phyloP scores from a whole-genome alignment of 371 early-diverging fungal genomes.

The Mucor plumbeus region DNA sequence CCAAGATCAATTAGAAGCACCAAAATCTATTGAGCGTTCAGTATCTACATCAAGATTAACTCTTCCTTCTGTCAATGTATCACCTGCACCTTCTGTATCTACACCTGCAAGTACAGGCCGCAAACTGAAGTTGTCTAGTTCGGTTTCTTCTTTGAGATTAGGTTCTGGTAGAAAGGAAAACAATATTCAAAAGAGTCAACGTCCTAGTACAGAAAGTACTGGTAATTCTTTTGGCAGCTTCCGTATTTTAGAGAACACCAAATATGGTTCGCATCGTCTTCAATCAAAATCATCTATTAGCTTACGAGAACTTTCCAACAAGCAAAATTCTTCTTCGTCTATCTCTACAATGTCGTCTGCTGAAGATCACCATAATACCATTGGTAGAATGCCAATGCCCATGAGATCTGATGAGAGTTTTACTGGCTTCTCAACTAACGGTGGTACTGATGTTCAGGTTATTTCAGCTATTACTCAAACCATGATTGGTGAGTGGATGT shows the following conservation, averaged over 20 bases:
- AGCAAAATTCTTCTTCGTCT: slow-evolving; percentile 25
- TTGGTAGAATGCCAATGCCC: slow-evolving; percentile 3
- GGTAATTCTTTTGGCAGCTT: slow-evolving; percentile 27
- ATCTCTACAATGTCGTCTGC: slow-evolving; percentile 37
- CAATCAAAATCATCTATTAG: slow-evolving; percentile 14
- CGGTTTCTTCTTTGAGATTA: slow-evolving; percentile 33
- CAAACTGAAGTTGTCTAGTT: slow-evolving; percentile 25
- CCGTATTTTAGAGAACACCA: slow-evolving; percentile 29
- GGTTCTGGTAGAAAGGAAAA: slow-evolving; percentile 17
- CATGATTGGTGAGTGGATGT: slow-evolving; percentile 84
- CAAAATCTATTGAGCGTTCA: slow-evolving; percentile 26
- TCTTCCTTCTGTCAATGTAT: slow-evolving; percentile 28
- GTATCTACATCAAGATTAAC: slow-evolving; percentile 36
- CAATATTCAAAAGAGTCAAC: slow-evolving; percentile 9
- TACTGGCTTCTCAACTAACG: slow-evolving; percentile 13
- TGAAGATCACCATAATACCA: slow-evolving; percentile 13
- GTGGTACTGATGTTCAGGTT: slow-evolving; percentile 61
- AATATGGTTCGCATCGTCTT: slow-evolving; percentile 18
- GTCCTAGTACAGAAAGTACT: slow-evolving; percentile 11
- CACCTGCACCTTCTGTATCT: slow-evolving; percentile 33
- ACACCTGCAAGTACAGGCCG: slow-evolving; percentile 29
- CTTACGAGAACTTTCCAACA: slow-evolving; percentile 21
- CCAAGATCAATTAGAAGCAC: background rate
- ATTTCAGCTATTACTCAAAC: slow-evolving; percentile 78
- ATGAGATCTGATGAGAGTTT: slow-evolving; percentile 20